phyloP scores from a whole-genome alignment of 1,139 yeast genomes.

The Pichia sp. region DNA sequence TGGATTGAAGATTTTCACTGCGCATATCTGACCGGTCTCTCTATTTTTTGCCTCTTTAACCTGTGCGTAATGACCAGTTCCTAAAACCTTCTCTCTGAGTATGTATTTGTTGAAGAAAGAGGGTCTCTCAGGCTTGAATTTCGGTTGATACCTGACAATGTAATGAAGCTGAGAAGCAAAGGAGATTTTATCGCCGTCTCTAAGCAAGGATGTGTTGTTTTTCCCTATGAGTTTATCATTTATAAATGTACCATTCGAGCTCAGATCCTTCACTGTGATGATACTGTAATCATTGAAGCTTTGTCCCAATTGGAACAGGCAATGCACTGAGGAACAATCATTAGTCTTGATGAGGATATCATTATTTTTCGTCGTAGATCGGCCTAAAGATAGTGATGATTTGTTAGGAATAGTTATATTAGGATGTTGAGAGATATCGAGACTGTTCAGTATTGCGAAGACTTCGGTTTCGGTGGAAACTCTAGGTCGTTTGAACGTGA shows the following conservation, averaged over 20 bases:
- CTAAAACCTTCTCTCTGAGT: slow-evolving; percentile 49
- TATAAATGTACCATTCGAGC: slow-evolving; percentile 62
- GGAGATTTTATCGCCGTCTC: slow-evolving; percentile 57
- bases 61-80: slow-evolving; percentile 73
- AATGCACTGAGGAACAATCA: slow-evolving; percentile 65
- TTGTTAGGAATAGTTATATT: slow-evolving; percentile 7
- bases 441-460: slow-evolving; percentile 2
- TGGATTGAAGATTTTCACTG: slow-evolving; percentile 74
- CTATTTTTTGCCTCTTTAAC: slow-evolving; percentile 63
- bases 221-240: slow-evolving; percentile 51
- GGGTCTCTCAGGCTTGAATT: slow-evolving; percentile 16
- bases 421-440: slow-evolving; percentile 2
- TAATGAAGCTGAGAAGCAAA: slow-evolving; percentile 58
- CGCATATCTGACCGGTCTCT: slow-evolving; percentile 52
- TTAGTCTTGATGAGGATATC: slow-evolving; percentile 48
- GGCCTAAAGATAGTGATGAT: slow-evolving; percentile 33
- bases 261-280: slow-evolving; percentile 47
- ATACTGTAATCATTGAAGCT: slow-evolving; percentile 29
- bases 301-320: slow-evolving; percentile 34
- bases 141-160: slow-evolving; percentile 43
- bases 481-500: no score
- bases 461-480: not conserved
- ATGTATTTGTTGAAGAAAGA: slow-evolving; percentile 56
- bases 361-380: slow-evolving; percentile 47
- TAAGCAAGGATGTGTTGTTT: slow-evolving; percentile 40